A percentile compares a stretch with the other conserved stretches of the same genome.
phyloP scores from a whole-genome alignment of 305 asterid species.

The Fraxinus ornus region DNA sequence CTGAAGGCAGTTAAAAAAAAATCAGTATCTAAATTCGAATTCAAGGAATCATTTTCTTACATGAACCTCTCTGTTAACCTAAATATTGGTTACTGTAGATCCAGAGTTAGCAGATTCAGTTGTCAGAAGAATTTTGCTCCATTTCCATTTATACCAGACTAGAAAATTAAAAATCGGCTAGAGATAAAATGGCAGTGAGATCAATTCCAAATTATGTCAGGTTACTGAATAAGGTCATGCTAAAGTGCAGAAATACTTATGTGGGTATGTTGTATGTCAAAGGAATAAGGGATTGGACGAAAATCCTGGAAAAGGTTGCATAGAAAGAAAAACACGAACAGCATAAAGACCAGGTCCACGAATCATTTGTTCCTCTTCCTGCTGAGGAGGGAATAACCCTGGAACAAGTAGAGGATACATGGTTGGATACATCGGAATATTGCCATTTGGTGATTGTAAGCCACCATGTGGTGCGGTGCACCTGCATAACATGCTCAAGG shows the following conservation, averaged over 20 bases:
- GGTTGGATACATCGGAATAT: conserved; percentile 42
- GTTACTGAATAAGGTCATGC: neutral
- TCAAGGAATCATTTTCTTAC: too few relatives aligned
- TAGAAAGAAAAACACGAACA: conserved; percentile 55
- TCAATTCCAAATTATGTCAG: neutral
- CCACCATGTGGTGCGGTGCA: conserved; percentile 40
- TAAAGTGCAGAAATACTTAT: conserved; percentile 43
- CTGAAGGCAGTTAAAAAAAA: too few relatives aligned
- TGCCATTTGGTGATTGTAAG: conserved; percentile 48
- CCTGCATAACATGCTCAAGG: conserved; percentile 26
- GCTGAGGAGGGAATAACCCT: conserved; percentile 42
- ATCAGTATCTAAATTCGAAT: too few relatives aligned
- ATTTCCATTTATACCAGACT: neutral
- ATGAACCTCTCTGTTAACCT: conserved; percentile 1
- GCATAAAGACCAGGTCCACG: conserved; percentile 92
- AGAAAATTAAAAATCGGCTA: neutral
- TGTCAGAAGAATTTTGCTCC: neutral
- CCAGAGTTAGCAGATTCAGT: neutral
- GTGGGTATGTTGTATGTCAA: conserved; percentile 75
- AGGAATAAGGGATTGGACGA: conserved; percentile 62
- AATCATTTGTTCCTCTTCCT: conserved; percentile 60
- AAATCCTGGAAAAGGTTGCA: conserved; percentile 56
- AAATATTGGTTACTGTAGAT: neutral
- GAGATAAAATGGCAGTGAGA: neutral
- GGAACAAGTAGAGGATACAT: conserved; percentile 63